Evolutionary conservation across 768 basidiomycete genomes (phyloP).

Genomic region (Infundibulicybe gibba): DNA sequence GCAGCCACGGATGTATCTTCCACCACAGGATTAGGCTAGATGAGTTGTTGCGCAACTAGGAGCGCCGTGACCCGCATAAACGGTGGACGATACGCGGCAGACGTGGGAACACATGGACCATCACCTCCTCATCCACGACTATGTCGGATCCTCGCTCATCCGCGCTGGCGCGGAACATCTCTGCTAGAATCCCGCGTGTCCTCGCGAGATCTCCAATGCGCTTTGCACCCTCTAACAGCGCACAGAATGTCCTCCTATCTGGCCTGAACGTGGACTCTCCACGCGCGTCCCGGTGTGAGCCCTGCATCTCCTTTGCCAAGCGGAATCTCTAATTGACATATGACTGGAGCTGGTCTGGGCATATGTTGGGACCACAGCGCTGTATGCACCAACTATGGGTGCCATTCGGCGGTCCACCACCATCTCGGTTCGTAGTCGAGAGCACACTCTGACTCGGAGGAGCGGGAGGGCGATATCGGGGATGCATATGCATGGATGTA

Average conservation of each 20-base stretch:
- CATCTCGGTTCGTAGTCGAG: conserved; percentile 95
- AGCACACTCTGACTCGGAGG: conserved; percentile 86
- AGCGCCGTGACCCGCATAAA: conserved; percentile 52
- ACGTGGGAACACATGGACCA: conserved; percentile 84
- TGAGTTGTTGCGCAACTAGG: conserved; percentile 25
- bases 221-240: conserved; percentile 88
- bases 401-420: conserved; percentile 59
- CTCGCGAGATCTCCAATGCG: conserved; percentile 79
- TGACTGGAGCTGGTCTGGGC: conserved; percentile 55
- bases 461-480: conserved; percentile 34
- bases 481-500: conserved; percentile 83
- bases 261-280: conserved; percentile 57
- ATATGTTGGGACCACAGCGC: conserved; percentile 80
- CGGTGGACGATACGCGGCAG: conserved; percentile 75
- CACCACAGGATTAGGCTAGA: background rate
- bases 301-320: conserved; percentile 84
- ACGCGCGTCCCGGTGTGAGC: conserved; percentile 63
- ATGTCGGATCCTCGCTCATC: conserved; percentile 23
- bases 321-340: conserved; percentile 84
- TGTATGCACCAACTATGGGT: conserved; percentile 71
- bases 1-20: background rate
- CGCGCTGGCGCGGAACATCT: conserved; percentile 53
- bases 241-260: conserved; percentile 67
- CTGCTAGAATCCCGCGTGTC: conserved; percentile 87
- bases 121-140: conserved; percentile 59